Evolutionary conservation across 1,284 basidiomycete species (phyloP).

Genomic region (Takashimella tepidaria): DNA sequence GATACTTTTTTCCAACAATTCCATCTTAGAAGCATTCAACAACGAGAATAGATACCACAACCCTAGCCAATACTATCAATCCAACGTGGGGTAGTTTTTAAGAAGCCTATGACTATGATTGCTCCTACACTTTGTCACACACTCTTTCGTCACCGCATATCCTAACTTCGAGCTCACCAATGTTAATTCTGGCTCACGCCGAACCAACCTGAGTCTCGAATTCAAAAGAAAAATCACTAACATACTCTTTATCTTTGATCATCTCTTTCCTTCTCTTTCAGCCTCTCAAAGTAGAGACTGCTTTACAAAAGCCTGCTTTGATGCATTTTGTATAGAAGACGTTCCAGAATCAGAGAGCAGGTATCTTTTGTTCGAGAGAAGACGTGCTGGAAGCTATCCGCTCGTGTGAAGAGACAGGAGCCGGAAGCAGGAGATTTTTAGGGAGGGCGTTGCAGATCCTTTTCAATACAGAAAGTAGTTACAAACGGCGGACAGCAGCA

Average conservation of each 20-base stretch:
- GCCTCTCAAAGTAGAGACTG: neutral
- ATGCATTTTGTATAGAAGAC: no score
- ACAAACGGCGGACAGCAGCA: neutral
- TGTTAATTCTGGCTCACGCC: conserved; percentile 11
- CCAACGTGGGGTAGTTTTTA: conserved; percentile 9
- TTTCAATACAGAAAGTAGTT: no score
- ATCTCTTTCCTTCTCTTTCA: neutral
- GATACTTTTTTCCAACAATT: neutral
- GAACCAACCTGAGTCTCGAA: conserved; percentile 16
- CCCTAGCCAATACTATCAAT: conserved; percentile 9
- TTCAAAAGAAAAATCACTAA: neutral
- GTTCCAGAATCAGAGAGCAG: no score
- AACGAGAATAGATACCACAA: conserved; percentile 8
- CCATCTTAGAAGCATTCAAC: conserved; percentile 10
- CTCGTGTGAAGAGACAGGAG: no score
- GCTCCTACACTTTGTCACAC: conserved; percentile 15
- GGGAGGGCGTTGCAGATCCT: no score
- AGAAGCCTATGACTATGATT: conserved; percentile 7
- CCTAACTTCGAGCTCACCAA: conserved; percentile 8
- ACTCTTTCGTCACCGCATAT: conserved; percentile 5
- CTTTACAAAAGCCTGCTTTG: no score
- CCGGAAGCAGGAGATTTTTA: no score
- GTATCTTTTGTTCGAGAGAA: no score
- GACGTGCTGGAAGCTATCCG: no score
- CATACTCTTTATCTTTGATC: neutral